Evolutionary conservation across 2,329 filamentous ascomycete genomes (phyloP).

Genomic region (Arthroderma sp.): DNA sequence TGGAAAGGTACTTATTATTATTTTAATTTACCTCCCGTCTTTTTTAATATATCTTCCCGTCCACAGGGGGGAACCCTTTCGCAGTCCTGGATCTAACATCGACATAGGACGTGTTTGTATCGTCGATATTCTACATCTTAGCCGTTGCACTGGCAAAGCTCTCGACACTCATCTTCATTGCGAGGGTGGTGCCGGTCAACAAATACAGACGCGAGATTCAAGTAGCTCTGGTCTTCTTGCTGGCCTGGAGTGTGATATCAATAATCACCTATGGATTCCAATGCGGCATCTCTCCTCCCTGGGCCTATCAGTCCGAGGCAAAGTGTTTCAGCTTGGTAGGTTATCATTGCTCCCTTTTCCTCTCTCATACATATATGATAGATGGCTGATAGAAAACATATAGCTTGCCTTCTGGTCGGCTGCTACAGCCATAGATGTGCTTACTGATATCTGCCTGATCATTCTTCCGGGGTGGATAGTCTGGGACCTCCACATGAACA

Average conservation of each 20-base stretch:
- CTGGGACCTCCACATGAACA: conserved; percentile 1
- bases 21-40: too few species aligned
- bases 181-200: neutral
- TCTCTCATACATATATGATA: too few species aligned
- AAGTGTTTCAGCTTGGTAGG: neutral
- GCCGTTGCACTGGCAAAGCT: neutral
- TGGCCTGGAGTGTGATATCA: conserved; percentile 11
- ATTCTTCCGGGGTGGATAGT: neutral
- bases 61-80: neutral
- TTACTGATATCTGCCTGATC: neutral
- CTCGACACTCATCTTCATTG: neutral
- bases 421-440: neutral
- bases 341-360: neutral
- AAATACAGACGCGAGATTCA: neutral
- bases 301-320: neutral
- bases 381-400: neutral
- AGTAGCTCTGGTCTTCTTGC: neutral
- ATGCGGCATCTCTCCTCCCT: conserved; percentile 11
- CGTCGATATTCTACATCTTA: neutral
- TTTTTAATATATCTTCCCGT: neutral
- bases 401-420: neutral
- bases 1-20: neutral
- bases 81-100: neutral
- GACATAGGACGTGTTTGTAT: neutral
- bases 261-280: conserved; percentile 12